Base-by-base conservation (phyloP, 371 early-diverging fungal genomes). In the Dichotomocladium elegans region DNA sequence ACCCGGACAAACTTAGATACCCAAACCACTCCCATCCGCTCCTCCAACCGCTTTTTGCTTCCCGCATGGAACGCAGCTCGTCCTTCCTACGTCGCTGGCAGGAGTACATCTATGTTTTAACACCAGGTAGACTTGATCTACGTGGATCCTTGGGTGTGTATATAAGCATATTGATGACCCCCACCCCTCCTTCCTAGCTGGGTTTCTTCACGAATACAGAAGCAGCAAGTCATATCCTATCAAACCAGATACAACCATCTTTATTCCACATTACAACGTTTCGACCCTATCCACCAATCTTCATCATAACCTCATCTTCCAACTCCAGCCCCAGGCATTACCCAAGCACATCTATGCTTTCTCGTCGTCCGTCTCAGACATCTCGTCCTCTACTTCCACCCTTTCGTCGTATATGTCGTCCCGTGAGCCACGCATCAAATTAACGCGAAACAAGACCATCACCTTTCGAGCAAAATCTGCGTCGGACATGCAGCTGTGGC, bases 81-180 rank as follows among this genome's bases (percentile, higher is more conserved):
- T 51, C 55, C 0, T 27, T 74, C 1, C 21, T 70, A 2, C 64
- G 60, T 12, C 48, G 61, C 7, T 74, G 74, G 74, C 61, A 62
- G 15, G 74, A 74, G 31, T 52, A 70, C 41, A 70, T 74, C 8
- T 74, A 74, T 52, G 74, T 74, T 2, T 24, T 74, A 15, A 74
- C 74, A 6, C 68, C 66, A 7, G 60, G 60, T 55, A 50, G 51
- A 47, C 42, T 21, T 2, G 3, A 24, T 43, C n/a, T 33, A 33
- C 34, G 10, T 33, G n/a, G 34, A n/a, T 33, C 34, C 10, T 33
- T 33, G 34, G 34, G 34, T 33, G 34, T 21, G 7, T 7, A 25
- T 9, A 24, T 8, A 27, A 6, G 6, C 17, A 10, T 14, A 10
- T 21, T 46, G 46, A 12, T 9, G 15, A 19, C 19, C 14, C 10